Base-by-base conservation (phyloP, 768 basidiomycete genomes). In the Artomyces pyxidatus region DNA sequence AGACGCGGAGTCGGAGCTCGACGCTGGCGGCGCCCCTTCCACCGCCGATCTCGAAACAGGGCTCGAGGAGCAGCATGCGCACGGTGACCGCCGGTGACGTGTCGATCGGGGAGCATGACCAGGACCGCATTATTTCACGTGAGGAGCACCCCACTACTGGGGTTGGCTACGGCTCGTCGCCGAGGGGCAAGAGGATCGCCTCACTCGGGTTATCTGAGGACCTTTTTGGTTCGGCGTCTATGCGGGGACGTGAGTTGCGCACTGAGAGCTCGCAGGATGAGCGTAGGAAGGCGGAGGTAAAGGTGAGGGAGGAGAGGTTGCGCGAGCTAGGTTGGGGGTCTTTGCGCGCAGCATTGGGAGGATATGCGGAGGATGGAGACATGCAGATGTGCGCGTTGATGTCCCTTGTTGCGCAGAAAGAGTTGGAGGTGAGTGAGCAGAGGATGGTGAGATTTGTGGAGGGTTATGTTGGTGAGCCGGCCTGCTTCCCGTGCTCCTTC, bases 371-470 rank as follows among this genome's bases (percentile, higher is more conserved):
- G 83, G 38, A 37, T 4, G 88, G 88, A 12, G 83, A 91, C 58
- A 69, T 88, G 1, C 88, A 89, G 58, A 85, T 81, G 72, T 89
- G 87, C 63, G 79, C 85, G 1, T 77, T 86, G 72, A 60, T 91
- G 14, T 71, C 77, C 3, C 58, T 86, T 1, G 66, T 90, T 17
- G 85, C 81, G 6, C 69, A 74, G 0, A 57, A 70, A 38, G 84
- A 88, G 58, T 66, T 92, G 37, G 55, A 59, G 30, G 61, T 87
- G n/a, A 62, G 68, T 1, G 60, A 63, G 19, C 60, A 58, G 40
- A 68, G 81, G 39, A 66, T 67, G 22, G 58, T 69, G 17, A 71
- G 73, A 22, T 83, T 89, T 50, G 59, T 88, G 16, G 82, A 87
- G 51, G 68, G 82, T 0, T 91, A 91, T 59, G 72, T 88, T 12